Percentiles rank a stretch among this genome's conserved stretches.
Evolutionary conservation across 1,284 basidiomycete species (phyloP).

Genomic region (Papiliotrema nemorosa): DNA sequence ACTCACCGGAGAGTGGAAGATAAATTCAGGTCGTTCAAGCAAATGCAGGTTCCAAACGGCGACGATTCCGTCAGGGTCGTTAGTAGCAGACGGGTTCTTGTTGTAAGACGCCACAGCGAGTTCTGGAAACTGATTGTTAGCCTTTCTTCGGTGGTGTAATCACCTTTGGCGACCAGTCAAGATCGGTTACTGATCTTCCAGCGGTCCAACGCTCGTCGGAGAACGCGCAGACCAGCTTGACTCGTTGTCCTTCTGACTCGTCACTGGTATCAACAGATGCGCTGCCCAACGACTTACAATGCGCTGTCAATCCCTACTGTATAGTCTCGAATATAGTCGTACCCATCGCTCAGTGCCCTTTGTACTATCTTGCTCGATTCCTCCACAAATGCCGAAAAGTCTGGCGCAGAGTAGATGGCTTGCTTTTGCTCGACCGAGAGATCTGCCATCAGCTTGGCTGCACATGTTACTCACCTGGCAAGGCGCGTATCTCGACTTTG

Average conservation of each 20-base stretch:
- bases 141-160: constrained; percentile 1
- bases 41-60: constrained; percentile 97
- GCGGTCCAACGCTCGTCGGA: constrained; percentile 81
- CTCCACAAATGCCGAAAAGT: constrained; percentile 91
- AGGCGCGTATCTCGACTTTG: constrained; percentile 63
- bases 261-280: constrained; percentile 57
- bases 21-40: constrained; percentile 90
- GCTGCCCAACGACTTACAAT: constrained; percentile 54
- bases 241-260: constrained; percentile 78
- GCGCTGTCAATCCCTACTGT: constrained; percentile 73
- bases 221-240: constrained; percentile 85
- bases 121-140: constrained; percentile 74
- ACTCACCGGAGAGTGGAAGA: constrained; percentile 89
- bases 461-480: constrained; percentile 37
- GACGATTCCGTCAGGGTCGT: constrained; percentile 94
- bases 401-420: constrained; percentile 75
- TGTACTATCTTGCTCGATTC: constrained; percentile 93
- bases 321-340: constrained; percentile 96
- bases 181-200: constrained; percentile 87
- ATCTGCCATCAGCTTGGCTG: constrained; percentile 53
- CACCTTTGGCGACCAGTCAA: constrained; percentile 97
- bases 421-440: constrained; percentile 77
- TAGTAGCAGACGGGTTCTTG: constrained; percentile 83
- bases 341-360: constrained; percentile 89
- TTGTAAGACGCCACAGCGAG: constrained; percentile 93